Base-by-base conservation (phyloP, 768 basidiomycete genomes). In the Amanita inopinata region DNA sequence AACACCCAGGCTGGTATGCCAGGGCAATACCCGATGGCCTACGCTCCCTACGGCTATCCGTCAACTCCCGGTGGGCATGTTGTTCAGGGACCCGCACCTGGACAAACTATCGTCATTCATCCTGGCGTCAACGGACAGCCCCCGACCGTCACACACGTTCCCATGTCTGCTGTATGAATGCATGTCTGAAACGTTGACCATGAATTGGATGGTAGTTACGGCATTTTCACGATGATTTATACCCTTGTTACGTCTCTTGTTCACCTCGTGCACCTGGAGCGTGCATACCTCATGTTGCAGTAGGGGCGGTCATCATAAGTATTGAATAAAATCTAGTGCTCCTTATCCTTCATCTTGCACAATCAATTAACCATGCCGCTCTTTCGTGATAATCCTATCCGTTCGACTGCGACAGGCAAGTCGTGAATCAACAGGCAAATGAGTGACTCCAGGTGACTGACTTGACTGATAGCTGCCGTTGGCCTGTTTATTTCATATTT, bases 61-160 rank as follows among this genome's bases (percentile, higher is more conserved):
- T 33, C 23, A 28, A 43, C 33, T 27, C 55, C 53, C 19, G 48
- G 46, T 17, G 52, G 53, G 47, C 55, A 49, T 12, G 49, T 56
- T 45, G 15, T 25, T 7, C 27, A 28, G 27, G 7, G 7, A 28
- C 51, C 53, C 12, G 41, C 49, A 17, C 74, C 75, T 39, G 81
- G 81, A 5, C 73, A 76, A 51, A 74, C 82, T 5, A 61, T 83
- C 48, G 62, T 86, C 34, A 77, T 87, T 47, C 81, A 83, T 50
- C 83, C 80, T 22, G 74, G 76, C 34, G 46, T 68, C 43, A 72
- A 76, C 48, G 81, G 83, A 27, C 68, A 65, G 28, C 71, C 74
- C 15, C 65, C 82, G 10, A 67, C 71, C n/a, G 62, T 86, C 38
- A 76, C 74, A 11, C 78, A 80, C 50, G 60, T 83, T 20, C 79